Evolutionary conservation across 176 grass and related monocot species (phyloP).

Genomic region (Carex pumila): DNA sequence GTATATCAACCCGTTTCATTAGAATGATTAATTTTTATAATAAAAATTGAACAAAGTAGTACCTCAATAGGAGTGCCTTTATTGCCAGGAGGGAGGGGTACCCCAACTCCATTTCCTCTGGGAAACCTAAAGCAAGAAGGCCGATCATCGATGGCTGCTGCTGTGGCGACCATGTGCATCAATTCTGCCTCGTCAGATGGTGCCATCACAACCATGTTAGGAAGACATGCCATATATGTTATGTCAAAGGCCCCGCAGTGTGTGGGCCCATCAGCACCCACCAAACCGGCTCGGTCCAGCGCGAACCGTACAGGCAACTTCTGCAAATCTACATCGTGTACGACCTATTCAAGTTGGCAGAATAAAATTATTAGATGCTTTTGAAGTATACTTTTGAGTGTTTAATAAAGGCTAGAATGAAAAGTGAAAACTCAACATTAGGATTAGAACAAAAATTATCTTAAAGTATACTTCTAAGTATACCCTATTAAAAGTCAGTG

Average conservation of each 20-base stretch:
- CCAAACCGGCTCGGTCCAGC: slow-evolving; percentile 71
- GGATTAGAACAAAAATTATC: background rate
- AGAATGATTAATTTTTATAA: too few relatives aligned
- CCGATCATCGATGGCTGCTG: slow-evolving; percentile 71
- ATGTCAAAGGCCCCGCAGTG: slow-evolving; percentile 97
- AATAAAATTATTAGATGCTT: background rate
- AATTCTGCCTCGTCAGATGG: slow-evolving; percentile 86
- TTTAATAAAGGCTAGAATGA: background rate
- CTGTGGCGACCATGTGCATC: slow-evolving; percentile 95
- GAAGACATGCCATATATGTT: slow-evolving; percentile 84
- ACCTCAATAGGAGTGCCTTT: slow-evolving; percentile 57
- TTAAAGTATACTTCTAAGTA: background rate
- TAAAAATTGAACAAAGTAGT: background rate
- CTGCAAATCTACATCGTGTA: slow-evolving; percentile 93
- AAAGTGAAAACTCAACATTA: background rate
- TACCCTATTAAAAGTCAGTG: background rate
- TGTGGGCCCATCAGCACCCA: slow-evolving; percentile 85
- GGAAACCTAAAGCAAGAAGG: slow-evolving; percentile 89
- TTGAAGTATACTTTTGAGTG: background rate
- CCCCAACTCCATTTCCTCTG: slow-evolving; percentile 66
- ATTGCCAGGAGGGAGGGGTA: slow-evolving; percentile 37
- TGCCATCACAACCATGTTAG: slow-evolving; percentile 99
- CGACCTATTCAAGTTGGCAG: slow-evolving; percentile 35
- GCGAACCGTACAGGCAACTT: slow-evolving; percentile 78
- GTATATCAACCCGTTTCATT: too few relatives aligned